Evolutionary conservation across 208 protist species (phyloP).

Genomic region (Trypanosoma cruzi): DNA sequence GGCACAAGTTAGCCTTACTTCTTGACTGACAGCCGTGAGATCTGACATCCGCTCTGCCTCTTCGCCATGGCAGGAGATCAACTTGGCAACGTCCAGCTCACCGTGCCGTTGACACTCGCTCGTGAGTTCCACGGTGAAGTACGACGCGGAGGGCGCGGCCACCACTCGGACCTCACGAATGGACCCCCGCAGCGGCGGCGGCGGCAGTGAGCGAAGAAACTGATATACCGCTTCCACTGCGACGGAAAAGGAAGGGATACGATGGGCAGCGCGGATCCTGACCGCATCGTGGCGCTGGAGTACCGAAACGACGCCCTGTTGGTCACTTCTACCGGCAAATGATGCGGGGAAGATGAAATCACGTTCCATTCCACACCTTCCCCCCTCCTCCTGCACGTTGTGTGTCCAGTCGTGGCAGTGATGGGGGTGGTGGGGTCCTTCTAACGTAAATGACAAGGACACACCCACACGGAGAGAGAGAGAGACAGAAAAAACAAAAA

Average conservation of each 20-base stretch:
- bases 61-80: not conserved
- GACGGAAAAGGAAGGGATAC: constrained; percentile 47
- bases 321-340: not conserved
- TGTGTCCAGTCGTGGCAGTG: too few species aligned
- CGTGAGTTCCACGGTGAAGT: constrained; percentile 19
- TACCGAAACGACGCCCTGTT: constrained; percentile 25
- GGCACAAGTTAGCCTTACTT: constrained; percentile 5
- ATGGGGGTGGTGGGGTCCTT: too few species aligned
- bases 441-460: too few species aligned
- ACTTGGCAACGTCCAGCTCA: not conserved
- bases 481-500: too few species aligned
- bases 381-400: too few species aligned
- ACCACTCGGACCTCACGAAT: constrained; percentile 8
- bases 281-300: constrained; percentile 23
- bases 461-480: too few species aligned
- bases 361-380: constrained; percentile 5
- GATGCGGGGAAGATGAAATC: not conserved
- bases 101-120: not conserved
- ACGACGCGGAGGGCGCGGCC: not conserved
- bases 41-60: constrained; percentile 7
- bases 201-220: constrained; percentile 16
- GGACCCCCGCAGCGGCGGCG: not conserved
- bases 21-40: constrained; percentile 16
- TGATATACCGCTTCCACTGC: constrained; percentile 33
- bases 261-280: constrained; percentile 39